These are phyloP conservation scores for Yamadazyma sp. DNA, from an alignment of 805 yeast genomes.

Conservation along the genomic window DNA sequence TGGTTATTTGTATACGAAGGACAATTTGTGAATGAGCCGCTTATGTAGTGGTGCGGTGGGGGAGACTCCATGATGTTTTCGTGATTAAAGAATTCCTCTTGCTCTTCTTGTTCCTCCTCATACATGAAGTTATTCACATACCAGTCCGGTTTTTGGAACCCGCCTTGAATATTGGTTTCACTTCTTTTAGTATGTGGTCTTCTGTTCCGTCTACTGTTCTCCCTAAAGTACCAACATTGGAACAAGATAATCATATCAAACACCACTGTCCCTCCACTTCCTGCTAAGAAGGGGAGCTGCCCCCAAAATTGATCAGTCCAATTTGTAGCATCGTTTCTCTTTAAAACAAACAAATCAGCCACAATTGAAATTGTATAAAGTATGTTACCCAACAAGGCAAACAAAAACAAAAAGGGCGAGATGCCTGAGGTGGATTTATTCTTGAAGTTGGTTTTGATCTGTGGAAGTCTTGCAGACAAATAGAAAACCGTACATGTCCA, in stretches of 20 bases:
- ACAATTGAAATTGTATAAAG: constrained; percentile 35
- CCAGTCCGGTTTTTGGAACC: constrained; percentile 42
- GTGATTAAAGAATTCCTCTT: background rate
- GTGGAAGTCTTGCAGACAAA: constrained; percentile 35
- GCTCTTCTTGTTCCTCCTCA: constrained; percentile 17
- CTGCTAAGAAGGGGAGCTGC: constrained; percentile 77
- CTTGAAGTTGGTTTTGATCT: constrained; percentile 31
- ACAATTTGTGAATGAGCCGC: constrained; percentile 7
- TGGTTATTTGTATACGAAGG: too few relatives aligned
- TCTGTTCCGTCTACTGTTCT: background rate
- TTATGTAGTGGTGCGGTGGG: constrained; percentile 20
- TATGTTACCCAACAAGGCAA: constrained; percentile 37
- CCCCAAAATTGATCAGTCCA: constrained; percentile 45
- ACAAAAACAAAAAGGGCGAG: constrained; percentile 32
- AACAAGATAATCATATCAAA: constrained; percentile 45
- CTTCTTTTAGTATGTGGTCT: background rate
- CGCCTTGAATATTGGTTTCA: constrained; percentile 5
- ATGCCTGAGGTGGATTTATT: constrained; percentile 35
- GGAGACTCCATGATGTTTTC: constrained; percentile 9
- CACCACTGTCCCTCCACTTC: constrained; percentile 77
- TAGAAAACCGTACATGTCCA: constrained; percentile 34
- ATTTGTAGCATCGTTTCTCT: constrained; percentile 11
- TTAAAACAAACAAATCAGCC: constrained; percentile 28
- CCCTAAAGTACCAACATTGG: constrained; percentile 29
- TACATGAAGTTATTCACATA: constrained; percentile 25